A percentile compares a stretch with the other conserved stretches of the same genome.
Evolutionary conservation across 305 asterid species (phyloP).

Genomic region (Rubia peregrina): DNA sequence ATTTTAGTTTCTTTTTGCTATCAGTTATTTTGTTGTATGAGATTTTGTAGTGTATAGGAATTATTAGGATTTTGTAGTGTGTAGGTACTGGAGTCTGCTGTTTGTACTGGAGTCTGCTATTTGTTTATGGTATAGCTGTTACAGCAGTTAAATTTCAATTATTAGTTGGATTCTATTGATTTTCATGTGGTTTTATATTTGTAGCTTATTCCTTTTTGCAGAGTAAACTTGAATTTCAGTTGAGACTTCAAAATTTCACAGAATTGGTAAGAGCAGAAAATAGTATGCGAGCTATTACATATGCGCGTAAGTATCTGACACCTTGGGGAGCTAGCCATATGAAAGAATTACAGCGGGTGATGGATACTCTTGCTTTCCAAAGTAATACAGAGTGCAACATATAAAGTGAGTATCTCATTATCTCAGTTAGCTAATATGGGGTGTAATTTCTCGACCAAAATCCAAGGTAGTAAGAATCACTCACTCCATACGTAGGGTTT

Average conservation of each 20-base stretch:
- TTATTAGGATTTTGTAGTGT: too few species aligned
- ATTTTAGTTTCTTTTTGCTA: too few species aligned
- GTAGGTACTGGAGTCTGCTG: too few species aligned
- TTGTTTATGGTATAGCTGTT: not conserved
- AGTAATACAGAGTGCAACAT: constrained; percentile 76
- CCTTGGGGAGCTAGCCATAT: constrained; percentile 91
- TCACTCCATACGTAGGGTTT: too few species aligned
- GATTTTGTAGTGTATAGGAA: too few species aligned
- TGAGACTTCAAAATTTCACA: constrained; percentile 88
- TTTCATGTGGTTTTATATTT: not conserved
- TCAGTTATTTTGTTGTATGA: too few species aligned
- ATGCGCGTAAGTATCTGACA: constrained; percentile 85
- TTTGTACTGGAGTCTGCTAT: too few species aligned
- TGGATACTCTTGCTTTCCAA: constrained; percentile 89
- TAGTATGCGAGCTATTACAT: constrained; percentile 63
- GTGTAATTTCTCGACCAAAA: too few species aligned
- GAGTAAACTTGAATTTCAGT: constrained; percentile 97
- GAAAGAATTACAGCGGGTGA: constrained; percentile 90
- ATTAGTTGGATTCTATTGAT: not conserved
- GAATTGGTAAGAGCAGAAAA: constrained; percentile 88
- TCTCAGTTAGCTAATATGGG: not conserved
- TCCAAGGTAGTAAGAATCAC: too few species aligned
- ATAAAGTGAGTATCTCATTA: constrained; percentile 52
- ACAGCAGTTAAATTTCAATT: not conserved
- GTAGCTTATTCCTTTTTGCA: constrained; percentile 33